Percentiles rank a stretch among this genome's conserved stretches.
Evolutionary conservation across 768 basidiomycete genomes (phyloP).

Genomic region (Phylloporus sp.): DNA sequence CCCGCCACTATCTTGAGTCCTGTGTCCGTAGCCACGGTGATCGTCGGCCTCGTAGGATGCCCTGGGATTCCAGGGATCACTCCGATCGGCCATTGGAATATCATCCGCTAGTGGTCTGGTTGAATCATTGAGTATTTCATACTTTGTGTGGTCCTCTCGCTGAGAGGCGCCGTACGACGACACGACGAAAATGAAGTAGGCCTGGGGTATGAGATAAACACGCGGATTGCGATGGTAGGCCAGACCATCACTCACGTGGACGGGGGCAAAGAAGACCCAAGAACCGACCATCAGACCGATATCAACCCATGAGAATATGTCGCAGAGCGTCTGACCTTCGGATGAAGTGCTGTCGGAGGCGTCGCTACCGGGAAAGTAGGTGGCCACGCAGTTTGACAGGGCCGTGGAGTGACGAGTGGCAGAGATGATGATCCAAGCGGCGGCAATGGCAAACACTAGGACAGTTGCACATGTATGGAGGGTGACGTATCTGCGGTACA

Average conservation of each 20-base stretch:
- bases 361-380: slow-evolving; percentile 45
- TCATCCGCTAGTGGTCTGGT: slow-evolving; percentile 49
- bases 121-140: slow-evolving; percentile 65
- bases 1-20: slow-evolving; percentile 53
- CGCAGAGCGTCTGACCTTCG: slow-evolving; percentile 72
- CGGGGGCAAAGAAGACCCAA: slow-evolving; percentile 73
- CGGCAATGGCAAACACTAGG: slow-evolving; percentile 69
- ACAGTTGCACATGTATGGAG: slow-evolving; percentile 53
- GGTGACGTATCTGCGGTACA: slow-evolving; percentile 65
- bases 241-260: slow-evolving; percentile 52
- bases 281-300: slow-evolving; percentile 87
- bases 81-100: slow-evolving; percentile 59
- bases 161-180: slow-evolving; percentile 69
- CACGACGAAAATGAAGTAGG: slow-evolving; percentile 43
- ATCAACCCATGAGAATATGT: slow-evolving; percentile 89
- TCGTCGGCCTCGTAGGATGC: slow-evolving; percentile 40
- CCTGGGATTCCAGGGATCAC: slow-evolving; percentile 67
- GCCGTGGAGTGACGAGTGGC: slow-evolving; percentile 73
- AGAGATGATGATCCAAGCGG: slow-evolving; percentile 78
- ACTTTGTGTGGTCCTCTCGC: slow-evolving; percentile 75
- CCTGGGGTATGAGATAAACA: slow-evolving; percentile 33
- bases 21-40: slow-evolving; percentile 41
- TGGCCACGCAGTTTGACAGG: slow-evolving; percentile 54
- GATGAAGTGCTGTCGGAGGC: slow-evolving; percentile 30
- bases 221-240: neutral